Evolutionary conservation across 129 eudicot genomes (phyloP).

Genomic region (Daucus carota): DH1_v3.0 NC_030388.2:29497001-29497500

Average conservation of each 20-base stretch:
- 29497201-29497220: no score
- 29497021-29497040: not conserved
- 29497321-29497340: not conserved
- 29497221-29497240: no score
- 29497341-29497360: not conserved
- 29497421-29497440: not conserved
- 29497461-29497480: slow-evolving; percentile 77
- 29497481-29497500: slow-evolving; percentile 62
- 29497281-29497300: not conserved
- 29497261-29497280: no score
- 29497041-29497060: no score
- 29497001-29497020: not conserved
- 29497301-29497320: not conserved
- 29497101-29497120: no score
- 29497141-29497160: not conserved
- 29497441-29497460: slow-evolving; percentile 44
- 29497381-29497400: not conserved
- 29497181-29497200: not conserved
- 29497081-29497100: no score
- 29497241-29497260: no score
- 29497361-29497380: not conserved
- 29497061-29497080: no score
- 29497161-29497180: not conserved
- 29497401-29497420: not conserved
- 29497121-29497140: no score